Evolutionary conservation across 1,284 basidiomycete species (phyloP).

Genomic region (Moesziomyces sp.): DNA sequence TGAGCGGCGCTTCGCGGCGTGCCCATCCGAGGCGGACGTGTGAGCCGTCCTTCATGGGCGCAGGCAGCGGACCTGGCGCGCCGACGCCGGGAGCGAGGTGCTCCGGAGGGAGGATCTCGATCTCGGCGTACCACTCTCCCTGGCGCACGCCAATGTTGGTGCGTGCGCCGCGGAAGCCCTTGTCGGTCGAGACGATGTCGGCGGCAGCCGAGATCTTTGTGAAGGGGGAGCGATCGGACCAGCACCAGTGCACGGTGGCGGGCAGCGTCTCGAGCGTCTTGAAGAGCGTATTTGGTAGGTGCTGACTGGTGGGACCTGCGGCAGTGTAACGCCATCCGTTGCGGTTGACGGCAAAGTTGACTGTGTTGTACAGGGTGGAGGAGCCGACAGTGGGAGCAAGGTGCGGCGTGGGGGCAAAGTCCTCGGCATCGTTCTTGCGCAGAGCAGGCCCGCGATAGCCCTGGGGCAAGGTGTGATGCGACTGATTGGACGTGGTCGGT

Average conservation of each 20-base stretch:
- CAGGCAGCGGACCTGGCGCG: constrained; percentile 34
- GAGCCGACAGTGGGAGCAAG: constrained; percentile 36
- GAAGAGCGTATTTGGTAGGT: constrained; percentile 57
- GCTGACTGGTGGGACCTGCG: constrained; percentile 57
- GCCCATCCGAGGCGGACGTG: constrained; percentile 93
- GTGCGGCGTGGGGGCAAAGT: constrained; percentile 48
- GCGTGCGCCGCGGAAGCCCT: constrained; percentile 88
- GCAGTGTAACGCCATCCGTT: constrained; percentile 63
- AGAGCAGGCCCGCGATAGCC: constrained; percentile 58
- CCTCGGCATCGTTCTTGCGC: constrained; percentile 51
- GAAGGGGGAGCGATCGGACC: constrained; percentile 76
- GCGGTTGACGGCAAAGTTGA: constrained; percentile 60
- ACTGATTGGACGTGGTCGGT: constrained; percentile 19
- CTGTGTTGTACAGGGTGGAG: constrained; percentile 33
- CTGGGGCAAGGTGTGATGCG: constrained; percentile 47
- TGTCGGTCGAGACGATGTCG: constrained; percentile 80
- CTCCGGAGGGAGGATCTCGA: constrained; percentile 77
- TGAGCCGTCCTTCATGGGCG: constrained; percentile 72
- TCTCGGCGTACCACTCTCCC: constrained; percentile 95
- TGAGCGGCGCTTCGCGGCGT: constrained; percentile 87
- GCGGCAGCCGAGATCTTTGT: constrained; percentile 85
- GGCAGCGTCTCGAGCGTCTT: constrained; percentile 57
- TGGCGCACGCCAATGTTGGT: constrained; percentile 88
- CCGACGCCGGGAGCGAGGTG: constrained; percentile 69
- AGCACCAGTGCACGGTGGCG: constrained; percentile 62